Conservation (phyloP, 257 asterid species). For the Mentha longifolia region DNA sequence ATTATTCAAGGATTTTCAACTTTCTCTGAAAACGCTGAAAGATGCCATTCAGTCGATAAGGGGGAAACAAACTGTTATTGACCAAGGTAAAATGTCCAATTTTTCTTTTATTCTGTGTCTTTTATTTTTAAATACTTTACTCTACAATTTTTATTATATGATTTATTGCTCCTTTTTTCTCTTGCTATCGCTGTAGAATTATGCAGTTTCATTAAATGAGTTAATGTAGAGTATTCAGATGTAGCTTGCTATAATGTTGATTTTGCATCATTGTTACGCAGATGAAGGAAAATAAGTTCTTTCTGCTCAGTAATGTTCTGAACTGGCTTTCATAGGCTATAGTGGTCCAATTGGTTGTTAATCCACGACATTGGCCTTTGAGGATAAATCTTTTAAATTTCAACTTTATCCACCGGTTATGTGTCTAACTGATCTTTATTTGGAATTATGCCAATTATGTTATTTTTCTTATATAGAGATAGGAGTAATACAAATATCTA, state of each 20-base stretch:
- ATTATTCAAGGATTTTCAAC: conserved; percentile 69
- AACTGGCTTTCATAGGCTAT: neutral
- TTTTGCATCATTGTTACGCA: conserved; percentile 3
- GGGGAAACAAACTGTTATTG: conserved; percentile 91
- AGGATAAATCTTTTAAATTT: neutral
- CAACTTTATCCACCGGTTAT: neutral
- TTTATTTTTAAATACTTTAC: no score
- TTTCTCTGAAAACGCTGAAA: conserved; percentile 59
- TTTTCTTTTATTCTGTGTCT: conserved; percentile 7
- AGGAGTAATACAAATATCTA: conserved; percentile 16
- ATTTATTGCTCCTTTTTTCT: neutral
- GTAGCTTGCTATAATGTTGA: neutral
- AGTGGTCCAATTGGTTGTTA: neutral
- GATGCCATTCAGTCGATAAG: conserved; percentile 82
- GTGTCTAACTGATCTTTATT: conserved; percentile 2
- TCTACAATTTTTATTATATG: neutral
- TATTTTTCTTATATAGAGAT: neutral
- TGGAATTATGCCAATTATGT: neutral
- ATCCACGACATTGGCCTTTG: no score
- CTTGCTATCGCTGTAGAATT: neutral
- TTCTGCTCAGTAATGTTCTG: neutral
- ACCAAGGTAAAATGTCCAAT: conserved; percentile 64
- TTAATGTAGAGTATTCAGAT: conserved; percentile 1
- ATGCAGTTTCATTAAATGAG: neutral
- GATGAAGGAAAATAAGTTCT: neutral